Base-by-base conservation (phyloP, 1,284 basidiomycete species). In the Golubevia pallescens region DNA sequence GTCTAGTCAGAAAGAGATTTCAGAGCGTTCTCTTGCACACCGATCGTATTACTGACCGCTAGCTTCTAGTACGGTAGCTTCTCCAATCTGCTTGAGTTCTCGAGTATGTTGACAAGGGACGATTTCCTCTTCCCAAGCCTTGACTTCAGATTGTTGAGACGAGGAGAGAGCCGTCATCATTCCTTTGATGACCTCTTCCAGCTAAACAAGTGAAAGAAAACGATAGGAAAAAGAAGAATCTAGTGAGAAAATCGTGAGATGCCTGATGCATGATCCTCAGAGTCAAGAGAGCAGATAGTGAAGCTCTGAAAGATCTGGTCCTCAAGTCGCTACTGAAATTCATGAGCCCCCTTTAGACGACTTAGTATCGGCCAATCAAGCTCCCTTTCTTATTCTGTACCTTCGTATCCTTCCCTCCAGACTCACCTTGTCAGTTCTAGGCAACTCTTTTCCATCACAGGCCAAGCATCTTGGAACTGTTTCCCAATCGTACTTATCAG, bases 41-140 rank as follows among this genome's bases (percentile, higher is more conserved):
- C n/a, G n/a, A n/a, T n/a, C n/a, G 20, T 10, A 21, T 10, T 4
- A 56, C 20, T 28, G 5, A 21, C 65, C 69, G 13, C 63, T 67
- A 1, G 73, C 73, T 48, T 78, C 73, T 8, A 83, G 75, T 63
- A 68, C 67, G 56, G 58, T 63, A 13, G 70, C 64, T n/a, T 70
- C 73, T 2, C 66, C 74, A 0, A 70, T 72, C 65, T 48, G 95
- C 60, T 92, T 88, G 0, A 99, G 88, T 13, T 90, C 90, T 7
- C 92, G 87, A 0, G 94, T 93, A 80, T 99, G 96, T 80, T 93
- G 91, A 87, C 96, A 99, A 2, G 93, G 86, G 0, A 89, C 81
- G 34, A 97, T 92, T 81, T 98, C 96, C 86, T 98, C 95, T 81
- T 97, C 94, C 96, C 97, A 99, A 1, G 95, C 93, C 86, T 97